A percentile compares a stretch with the other conserved stretches of the same genome.
Conservation (phyloP, 78 protist species). For the Blattamonas nauphoetae region DNA sequence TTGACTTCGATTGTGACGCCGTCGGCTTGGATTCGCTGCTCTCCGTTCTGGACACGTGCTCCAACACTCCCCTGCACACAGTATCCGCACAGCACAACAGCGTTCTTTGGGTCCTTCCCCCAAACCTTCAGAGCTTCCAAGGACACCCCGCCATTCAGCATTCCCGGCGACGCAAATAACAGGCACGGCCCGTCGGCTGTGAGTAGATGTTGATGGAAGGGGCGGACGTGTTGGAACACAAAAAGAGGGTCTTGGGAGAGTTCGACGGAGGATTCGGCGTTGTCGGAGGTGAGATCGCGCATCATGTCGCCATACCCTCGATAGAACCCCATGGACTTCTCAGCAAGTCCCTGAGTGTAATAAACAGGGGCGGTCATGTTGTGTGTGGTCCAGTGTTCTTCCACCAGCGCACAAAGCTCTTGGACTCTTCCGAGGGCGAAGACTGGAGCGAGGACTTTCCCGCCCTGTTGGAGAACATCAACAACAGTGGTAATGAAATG, state of each 20-base stretch:
- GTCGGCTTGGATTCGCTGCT: not conserved
- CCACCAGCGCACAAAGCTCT: conserved; percentile 84
- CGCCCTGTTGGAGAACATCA: conserved; percentile 55
- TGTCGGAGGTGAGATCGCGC: not conserved
- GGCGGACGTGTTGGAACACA: conserved; percentile 58
- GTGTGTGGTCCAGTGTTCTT: conserved; percentile 80
- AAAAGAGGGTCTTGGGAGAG: conserved; percentile 53
- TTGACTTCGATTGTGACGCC: conserved; percentile 27
- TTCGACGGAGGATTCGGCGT: not conserved
- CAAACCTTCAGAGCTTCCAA: conserved; percentile 58
- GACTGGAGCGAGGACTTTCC: conserved; percentile 87
- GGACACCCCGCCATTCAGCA: conserved; percentile 75
- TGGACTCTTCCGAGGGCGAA: conserved; percentile 95
- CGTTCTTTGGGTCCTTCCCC: conserved; percentile 68
- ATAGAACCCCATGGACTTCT: not conserved
- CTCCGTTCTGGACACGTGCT: conserved; percentile 33
- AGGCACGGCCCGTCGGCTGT: conserved; percentile 67
- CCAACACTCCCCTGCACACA: conserved; percentile 93
- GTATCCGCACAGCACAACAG: conserved; percentile 82
- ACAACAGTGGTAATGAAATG: conserved; percentile 71
- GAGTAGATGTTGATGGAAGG: conserved; percentile 39
- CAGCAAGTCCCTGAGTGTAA: conserved; percentile 58
- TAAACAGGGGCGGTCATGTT: conserved; percentile 75
- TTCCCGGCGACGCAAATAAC: conserved; percentile 92
- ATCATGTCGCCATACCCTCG: not conserved